A percentile compares a stretch with the other conserved stretches of the same genome.
phyloP scores from a whole-genome alignment of 257 asterid species.

The Primulina tabacum region DNA sequence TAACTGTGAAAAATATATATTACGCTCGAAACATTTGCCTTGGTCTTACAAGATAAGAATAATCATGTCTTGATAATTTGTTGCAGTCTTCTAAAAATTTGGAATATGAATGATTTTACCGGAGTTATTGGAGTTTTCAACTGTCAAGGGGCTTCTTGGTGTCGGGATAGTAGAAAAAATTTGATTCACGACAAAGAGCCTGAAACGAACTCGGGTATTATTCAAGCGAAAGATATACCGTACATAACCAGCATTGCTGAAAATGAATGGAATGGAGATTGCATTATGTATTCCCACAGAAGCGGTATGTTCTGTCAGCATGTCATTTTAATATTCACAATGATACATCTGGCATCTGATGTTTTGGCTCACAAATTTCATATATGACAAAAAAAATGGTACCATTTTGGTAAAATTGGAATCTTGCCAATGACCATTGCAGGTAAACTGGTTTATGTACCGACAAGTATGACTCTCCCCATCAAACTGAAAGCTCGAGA shows the following conservation, averaged over 20 bases:
- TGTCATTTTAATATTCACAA: not conserved
- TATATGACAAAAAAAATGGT: not conserved
- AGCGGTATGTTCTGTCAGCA: slow-evolving; percentile 33
- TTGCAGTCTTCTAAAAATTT: slow-evolving; percentile 67
- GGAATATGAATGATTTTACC: slow-evolving; percentile 61
- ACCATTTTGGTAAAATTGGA: not conserved
- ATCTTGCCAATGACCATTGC: slow-evolving; percentile 10
- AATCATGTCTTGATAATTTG: not conserved
- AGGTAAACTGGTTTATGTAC: slow-evolving; percentile 50
- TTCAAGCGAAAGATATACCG: slow-evolving; percentile 53
- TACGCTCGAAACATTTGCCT: not conserved
- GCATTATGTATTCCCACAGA: slow-evolving; percentile 57
- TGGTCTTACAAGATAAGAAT: not conserved
- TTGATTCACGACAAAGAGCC: slow-evolving; percentile 61
- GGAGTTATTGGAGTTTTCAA: slow-evolving; percentile 71
- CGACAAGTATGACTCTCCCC: slow-evolving; percentile 39
- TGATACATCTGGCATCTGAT: not conserved
- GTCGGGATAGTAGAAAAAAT: slow-evolving; percentile 42
- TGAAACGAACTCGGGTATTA: slow-evolving; percentile 33
- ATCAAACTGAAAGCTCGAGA: slow-evolving; percentile 52
- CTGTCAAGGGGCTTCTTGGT: slow-evolving; percentile 81
- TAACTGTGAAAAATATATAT: not conserved
- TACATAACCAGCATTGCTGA: slow-evolving; percentile 53
- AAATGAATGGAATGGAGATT: slow-evolving; percentile 56
- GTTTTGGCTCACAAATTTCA: not conserved